Base-by-base conservation (phyloP, 257 asterid species). In the Paraleonurus japonicus region DNA sequence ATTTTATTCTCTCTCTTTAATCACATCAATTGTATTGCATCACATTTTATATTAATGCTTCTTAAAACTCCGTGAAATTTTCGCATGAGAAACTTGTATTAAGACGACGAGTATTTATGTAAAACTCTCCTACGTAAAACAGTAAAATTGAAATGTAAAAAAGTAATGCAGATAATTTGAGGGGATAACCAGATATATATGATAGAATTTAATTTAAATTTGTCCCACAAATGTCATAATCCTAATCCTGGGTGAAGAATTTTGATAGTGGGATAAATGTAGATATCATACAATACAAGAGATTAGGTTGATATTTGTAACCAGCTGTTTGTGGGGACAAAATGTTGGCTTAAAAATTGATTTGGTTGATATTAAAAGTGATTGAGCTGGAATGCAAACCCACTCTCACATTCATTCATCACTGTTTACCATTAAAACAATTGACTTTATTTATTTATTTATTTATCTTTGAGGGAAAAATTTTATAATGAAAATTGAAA, bases 241-340 rank as follows among this genome's bases (percentile, higher is more conserved):
- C 60, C 26, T 2, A n/a, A n/a, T 39, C n/a, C 10, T n/a, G 53
- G n/a, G 53, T 47, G 54, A 39, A 39, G 47, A 41, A 41, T 41
- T 43, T 43, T 12, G 51, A 43, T 43, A 43, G 51, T 43, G 51
- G 51, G 19, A 43, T 43, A 2, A 5, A 16, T 50, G 50, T 41
- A 19, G 6, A 51, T 12, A 10, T n/a, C n/a, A n/a, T n/a, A n/a
- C n/a, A n/a, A n/a, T 48, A 20, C 12, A 51, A 51, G 27, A 73
- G 81, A 79, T 71, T 61, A 69, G 81, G 77, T 71, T 76, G 61
- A 76, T 54, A 39, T 15, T 78, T 73, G 82, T 75, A 77, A 84
- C 74, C 92, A 91, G 96, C 96, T 91, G 96, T 89, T 73, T 50
- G 92, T 83, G 82, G 89, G 92, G 87, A 83, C 96, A 81, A 71